Evolutionary conservation across 208 protist genomes (phyloP).

Genomic region (Leptomonas pyrrhocoris): DNA sequence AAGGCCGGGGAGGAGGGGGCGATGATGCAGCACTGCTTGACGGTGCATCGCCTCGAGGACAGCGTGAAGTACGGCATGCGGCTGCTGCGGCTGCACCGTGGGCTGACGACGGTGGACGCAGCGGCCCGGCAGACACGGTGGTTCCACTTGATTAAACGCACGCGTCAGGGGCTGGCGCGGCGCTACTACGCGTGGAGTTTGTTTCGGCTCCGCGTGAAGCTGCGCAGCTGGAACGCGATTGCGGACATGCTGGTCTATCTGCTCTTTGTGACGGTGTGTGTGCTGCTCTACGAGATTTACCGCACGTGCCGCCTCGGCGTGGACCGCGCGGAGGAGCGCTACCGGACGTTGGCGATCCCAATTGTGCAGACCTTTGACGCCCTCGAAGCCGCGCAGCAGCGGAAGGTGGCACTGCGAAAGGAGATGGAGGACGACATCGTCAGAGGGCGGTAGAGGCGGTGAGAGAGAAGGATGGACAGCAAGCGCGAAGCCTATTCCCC

Average conservation of each 20-base stretch:
- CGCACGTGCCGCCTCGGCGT: conserved; percentile 78
- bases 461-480: not conserved
- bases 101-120: conserved; percentile 60
- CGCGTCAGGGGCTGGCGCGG: conserved; percentile 35
- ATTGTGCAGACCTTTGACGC: conserved; percentile 83
- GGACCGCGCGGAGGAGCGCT: conserved; percentile 75
- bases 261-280: conserved; percentile 63
- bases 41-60: conserved; percentile 49
- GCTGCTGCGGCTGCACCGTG: conserved; percentile 71
- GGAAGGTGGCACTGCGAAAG: conserved; percentile 39
- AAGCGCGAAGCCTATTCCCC: not conserved
- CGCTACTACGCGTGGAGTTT: conserved; percentile 71
- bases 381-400: conserved; percentile 66
- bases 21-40: conserved; percentile 71
- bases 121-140: conserved; percentile 27
- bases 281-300: conserved; percentile 85
- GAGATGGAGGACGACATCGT: conserved; percentile 86
- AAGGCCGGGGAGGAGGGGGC: conserved; percentile 72
- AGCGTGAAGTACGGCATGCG: conserved; percentile 60
- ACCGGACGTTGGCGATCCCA: conserved; percentile 74
- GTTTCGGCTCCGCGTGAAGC: conserved; percentile 59
- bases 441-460: conserved; percentile 13
- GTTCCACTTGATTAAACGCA: conserved; percentile 40
- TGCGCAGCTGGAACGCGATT: conserved; percentile 67
- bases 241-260: conserved; percentile 78